Evolutionary conservation across 1,284 basidiomycete species (phyloP).

Genomic region (Cystobasidium slooffiae): DNA sequence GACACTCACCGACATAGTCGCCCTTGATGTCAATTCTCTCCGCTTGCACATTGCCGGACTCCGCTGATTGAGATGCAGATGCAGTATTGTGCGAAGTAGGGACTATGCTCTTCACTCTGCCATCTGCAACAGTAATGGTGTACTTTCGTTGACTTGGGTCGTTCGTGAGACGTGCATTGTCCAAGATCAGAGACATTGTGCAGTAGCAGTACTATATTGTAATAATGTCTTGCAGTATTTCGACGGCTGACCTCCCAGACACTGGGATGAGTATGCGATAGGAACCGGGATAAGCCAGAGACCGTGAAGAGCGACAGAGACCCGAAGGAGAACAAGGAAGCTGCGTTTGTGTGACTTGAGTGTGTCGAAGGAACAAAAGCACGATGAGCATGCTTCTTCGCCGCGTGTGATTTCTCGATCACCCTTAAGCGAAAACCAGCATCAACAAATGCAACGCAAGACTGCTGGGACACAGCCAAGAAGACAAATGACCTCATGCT

Average conservation of each 20-base stretch:
- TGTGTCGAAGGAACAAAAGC: too few species aligned
- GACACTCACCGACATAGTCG: conserved; percentile 45
- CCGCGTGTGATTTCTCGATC: too few species aligned
- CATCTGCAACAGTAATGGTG: conserved; percentile 45
- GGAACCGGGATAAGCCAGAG: too few species aligned
- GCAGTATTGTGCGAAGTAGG: background rate
- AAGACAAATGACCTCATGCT: too few species aligned
- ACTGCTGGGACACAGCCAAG: too few species aligned
- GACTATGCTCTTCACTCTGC: conserved; percentile 44
- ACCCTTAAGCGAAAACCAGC: too few species aligned
- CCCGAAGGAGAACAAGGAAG: too few species aligned
- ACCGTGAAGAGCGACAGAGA: too few species aligned
- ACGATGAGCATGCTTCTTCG: too few species aligned
- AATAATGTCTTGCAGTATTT: background rate
- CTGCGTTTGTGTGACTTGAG: too few species aligned
- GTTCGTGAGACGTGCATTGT: conserved; percentile 50
- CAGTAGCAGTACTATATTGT: background rate
- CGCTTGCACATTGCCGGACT: background rate
- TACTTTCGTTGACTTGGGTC: conserved; percentile 39
- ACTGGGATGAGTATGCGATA: background rate
- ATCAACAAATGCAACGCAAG: too few species aligned
- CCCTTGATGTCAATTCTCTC: conserved; percentile 35
- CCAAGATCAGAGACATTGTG: conserved; percentile 7
- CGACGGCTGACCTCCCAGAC: background rate
- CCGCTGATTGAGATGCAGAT: background rate